Evolutionary conservation across 140 eudicot species (phyloP).

Genomic region (Anethum foeniculum): DNA sequence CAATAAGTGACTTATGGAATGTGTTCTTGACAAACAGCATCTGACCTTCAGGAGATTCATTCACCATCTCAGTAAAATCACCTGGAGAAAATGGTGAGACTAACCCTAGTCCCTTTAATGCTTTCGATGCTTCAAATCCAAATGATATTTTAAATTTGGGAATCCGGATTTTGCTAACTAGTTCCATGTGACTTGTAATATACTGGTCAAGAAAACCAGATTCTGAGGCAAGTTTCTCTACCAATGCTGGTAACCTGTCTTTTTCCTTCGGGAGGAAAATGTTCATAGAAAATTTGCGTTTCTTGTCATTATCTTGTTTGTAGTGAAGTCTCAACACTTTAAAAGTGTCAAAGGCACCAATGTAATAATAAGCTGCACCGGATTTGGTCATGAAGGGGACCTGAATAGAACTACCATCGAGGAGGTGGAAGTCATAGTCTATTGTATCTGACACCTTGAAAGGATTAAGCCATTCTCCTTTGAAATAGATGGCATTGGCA

Average conservation of each 20-base stretch:
- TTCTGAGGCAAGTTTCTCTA: background rate
- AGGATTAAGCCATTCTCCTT: background rate
- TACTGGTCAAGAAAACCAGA: background rate
- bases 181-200: background rate
- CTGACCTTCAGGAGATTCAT: background rate
- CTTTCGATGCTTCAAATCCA: background rate
- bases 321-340: background rate
- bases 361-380: background rate
- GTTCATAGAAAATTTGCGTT: background rate
- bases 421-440: background rate
- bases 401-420: background rate
- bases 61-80: background rate
- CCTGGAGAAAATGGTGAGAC: background rate
- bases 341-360: background rate
- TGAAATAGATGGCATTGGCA: background rate
- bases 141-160: background rate
- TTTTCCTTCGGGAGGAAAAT: background rate
- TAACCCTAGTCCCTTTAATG: background rate
- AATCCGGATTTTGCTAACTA: no score
- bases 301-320: background rate
- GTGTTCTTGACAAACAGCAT: background rate
- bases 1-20: background rate
- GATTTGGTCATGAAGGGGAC: background rate
- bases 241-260: background rate
- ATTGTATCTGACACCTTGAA: background rate